Conservation (phyloP, 768 basidiomycete species). For the Leucosporidium yakuticum region DNA sequence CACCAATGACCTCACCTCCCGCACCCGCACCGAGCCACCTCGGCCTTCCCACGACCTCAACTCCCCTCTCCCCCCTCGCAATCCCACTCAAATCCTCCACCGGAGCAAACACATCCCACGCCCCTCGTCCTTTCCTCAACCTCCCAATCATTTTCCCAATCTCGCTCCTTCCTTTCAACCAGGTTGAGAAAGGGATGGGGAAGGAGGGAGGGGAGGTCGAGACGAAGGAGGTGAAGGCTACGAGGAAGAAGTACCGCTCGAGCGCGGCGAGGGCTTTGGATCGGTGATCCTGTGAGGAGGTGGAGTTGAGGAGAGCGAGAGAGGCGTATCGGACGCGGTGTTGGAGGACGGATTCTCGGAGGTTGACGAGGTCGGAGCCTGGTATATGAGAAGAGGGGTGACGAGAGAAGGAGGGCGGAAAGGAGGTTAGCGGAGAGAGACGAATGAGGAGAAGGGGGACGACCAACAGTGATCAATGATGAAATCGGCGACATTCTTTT, state of each 20-base stretch:
- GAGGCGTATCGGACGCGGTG: constrained; percentile 75
- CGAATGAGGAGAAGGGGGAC: constrained; percentile 32
- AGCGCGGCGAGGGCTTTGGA: constrained; percentile 30
- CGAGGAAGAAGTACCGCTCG: constrained; percentile 80
- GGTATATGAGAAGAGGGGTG: constrained; percentile 13
- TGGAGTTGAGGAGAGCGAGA: constrained; percentile 64
- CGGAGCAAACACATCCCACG: constrained; percentile 84
- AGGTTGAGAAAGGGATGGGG: constrained; percentile 60
- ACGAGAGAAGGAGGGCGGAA: too few species aligned
- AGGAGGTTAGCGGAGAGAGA: neutral
- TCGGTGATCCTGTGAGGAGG: constrained; percentile 20
- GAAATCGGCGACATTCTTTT: constrained; percentile 84
- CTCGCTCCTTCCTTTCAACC: constrained; percentile 78
- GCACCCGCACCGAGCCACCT: constrained; percentile 49
- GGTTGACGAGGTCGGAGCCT: constrained; percentile 88
- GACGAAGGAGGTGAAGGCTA: constrained; percentile 86
- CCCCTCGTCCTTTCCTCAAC: constrained; percentile 48
- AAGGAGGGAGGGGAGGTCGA: constrained; percentile 41
- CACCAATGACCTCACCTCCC: constrained; percentile 81
- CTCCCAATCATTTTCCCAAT: constrained; percentile 58
- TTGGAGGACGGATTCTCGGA: constrained; percentile 80
- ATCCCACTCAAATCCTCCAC: constrained; percentile 78
- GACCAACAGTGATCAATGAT: constrained; percentile 70
- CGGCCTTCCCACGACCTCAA: constrained; percentile 46
- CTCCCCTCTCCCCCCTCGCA: constrained; percentile 60